A percentile compares a stretch with the other conserved stretches of the same genome.
phyloP scores from a whole-genome alignment of 305 asterid genomes.

The Ajuga reptans region DNA sequence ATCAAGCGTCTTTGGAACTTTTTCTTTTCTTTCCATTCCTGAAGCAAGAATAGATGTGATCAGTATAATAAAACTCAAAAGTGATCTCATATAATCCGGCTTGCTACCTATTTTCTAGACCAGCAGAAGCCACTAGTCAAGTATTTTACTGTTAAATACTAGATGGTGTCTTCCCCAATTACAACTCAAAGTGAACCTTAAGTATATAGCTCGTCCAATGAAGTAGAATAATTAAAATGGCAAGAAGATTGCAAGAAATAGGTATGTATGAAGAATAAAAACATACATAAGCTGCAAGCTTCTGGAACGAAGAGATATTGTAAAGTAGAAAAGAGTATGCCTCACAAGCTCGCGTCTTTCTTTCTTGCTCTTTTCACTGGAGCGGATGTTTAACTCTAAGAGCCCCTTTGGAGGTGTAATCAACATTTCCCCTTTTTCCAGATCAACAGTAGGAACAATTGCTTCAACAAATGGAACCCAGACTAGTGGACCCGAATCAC shows the following conservation, averaged over 20 bases:
- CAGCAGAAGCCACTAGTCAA: neutral
- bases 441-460: conserved; percentile 78
- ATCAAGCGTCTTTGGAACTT: conserved; percentile 66
- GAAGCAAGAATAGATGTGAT: conserved; percentile 23
- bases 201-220: neutral
- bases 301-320: conserved; percentile 1
- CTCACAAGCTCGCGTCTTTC: conserved; percentile 98
- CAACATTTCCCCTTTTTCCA: conserved; percentile 68
- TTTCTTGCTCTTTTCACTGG: conserved; percentile 81
- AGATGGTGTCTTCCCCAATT: neutral
- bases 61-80: conserved; percentile 16
- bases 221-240: neutral
- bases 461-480: conserved; percentile 95
- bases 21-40: conserved; percentile 94
- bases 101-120: neutral
- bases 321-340: conserved; percentile 23
- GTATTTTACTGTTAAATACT: neutral
- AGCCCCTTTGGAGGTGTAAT: conserved; percentile 98
- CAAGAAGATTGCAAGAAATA: neutral
- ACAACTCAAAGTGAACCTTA: neutral
- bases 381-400: conserved; percentile 67
- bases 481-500: conserved; percentile 56
- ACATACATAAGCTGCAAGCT: conserved; percentile 2
- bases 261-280: neutral
- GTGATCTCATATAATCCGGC: neutral